Base-by-base conservation (phyloP, 2,329 filamentous ascomycete species). In the Neofusicoccum umdonicola region DNA sequence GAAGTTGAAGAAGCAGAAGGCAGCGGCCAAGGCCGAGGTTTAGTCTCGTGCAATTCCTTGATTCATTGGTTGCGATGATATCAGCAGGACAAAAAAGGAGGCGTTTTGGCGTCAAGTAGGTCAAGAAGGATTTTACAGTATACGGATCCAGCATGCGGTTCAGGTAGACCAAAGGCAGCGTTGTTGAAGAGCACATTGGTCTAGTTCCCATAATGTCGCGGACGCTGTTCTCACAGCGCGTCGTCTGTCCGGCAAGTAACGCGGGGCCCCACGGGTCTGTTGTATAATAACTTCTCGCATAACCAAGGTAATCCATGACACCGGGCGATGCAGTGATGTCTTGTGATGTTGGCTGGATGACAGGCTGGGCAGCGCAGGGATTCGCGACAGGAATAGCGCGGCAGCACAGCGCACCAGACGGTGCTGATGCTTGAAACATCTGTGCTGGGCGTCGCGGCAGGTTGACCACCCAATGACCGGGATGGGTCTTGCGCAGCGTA, bases 1-100 rank as follows among this genome's bases (percentile, higher is more conserved):
- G 69, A 83, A 81, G 73, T 75, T 82, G 64, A 79, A 79, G 72
- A 78, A 80, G 68, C 77, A 82, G 69, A 84, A 84, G 76, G 75
- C 78, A 27, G 77, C 80, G 66, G 81, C 79, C 68, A 50, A 39
- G 44, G 62, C 62, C 2, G 62, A 64, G 15, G 44, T 42, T 37
- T 64, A 56, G 22, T 44, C 37, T 39, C 37, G 37, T 39, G 11
- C 37, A 11, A 39, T n/a, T 34, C 22, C 22, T 58, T 45, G n/a
- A 39, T 45, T 9, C 54, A 22, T 45, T 44, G 22, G 54, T 34
- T 45, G 27, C 54, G 27, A 45, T 31, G 13, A 47, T 35, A 17
- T 63, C 54, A 58, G 27, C 54, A 63, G 62, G 60, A 47, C 47
- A 62, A 63, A 47, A 31, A 35, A 19, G 62, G 34, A 41, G 62